These are phyloP conservation scores for Nepenthes alata DNA, from an alignment of 179 eudicot species.

Conservation along the genomic window DNA sequence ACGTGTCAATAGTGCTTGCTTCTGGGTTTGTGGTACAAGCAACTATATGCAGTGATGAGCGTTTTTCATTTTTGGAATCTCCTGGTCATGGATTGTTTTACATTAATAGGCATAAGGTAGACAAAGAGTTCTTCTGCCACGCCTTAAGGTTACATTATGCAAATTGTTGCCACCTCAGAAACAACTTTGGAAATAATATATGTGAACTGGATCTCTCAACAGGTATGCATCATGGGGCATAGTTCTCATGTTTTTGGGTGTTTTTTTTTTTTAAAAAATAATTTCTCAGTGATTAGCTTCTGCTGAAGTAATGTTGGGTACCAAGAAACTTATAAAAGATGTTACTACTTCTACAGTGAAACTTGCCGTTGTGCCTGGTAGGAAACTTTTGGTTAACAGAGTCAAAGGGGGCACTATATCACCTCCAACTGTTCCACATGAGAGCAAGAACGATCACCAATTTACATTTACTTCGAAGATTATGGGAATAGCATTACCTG, in stretches of 20 bases:
- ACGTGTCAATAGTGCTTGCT: constrained; percentile 17
- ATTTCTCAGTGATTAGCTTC: background rate
- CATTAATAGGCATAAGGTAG: constrained; percentile 27
- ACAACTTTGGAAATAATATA: constrained; percentile 5
- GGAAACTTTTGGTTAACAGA: constrained; percentile 37
- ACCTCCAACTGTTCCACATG: constrained; percentile 12
- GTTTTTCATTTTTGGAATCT: constrained; percentile 19
- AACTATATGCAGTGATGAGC: constrained; percentile 26
- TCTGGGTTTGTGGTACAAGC: constrained; percentile 16
- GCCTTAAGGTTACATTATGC: constrained; percentile 16
- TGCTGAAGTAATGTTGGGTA: background rate
- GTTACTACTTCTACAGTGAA: constrained; percentile 19
- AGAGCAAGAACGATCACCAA: constrained; percentile 14
- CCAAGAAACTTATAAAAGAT: background rate
- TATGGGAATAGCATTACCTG: constrained; percentile 56
- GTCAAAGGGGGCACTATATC: constrained; percentile 18
- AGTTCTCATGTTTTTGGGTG: background rate
- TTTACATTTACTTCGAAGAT: constrained; percentile 26
- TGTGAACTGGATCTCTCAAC: constrained; percentile 19
- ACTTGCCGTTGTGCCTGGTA: constrained; percentile 23
- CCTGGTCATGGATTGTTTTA: constrained; percentile 24
- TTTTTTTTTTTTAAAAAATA: background rate
- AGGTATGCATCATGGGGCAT: constrained; percentile 16
- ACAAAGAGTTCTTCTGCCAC: constrained; percentile 28
- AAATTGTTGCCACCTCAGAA: constrained; percentile 15